Evolutionary conservation across 345 rosid genomes (phyloP).

Genomic region (Abelmoschus esculentus): DNA sequence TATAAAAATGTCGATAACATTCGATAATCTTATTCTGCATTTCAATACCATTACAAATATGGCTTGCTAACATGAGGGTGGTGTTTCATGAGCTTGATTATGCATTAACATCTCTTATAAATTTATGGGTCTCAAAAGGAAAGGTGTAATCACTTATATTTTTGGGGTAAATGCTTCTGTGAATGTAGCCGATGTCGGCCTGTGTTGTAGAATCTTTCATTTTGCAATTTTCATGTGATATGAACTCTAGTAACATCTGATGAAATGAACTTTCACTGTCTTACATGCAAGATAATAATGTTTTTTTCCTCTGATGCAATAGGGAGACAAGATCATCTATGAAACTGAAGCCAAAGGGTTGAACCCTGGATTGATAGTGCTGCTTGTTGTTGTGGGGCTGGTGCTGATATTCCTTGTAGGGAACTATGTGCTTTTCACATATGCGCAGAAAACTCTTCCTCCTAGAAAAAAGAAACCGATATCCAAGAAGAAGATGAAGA

Average conservation of each 20-base stretch:
- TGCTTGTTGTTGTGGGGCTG: conserved; percentile 38
- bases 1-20: no score
- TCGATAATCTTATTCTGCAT: no score
- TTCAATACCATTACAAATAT: no score
- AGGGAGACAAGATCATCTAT: conserved; percentile 22
- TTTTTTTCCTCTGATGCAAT: neutral
- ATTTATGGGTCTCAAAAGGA: no score
- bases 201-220: neutral
- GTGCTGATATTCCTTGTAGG: conserved; percentile 45
- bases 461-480: conserved; percentile 51
- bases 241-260: neutral
- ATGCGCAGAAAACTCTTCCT: conserved; percentile 53
- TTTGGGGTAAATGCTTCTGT: no score
- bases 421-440: conserved; percentile 35
- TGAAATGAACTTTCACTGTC: neutral
- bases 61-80: no score
- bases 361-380: conserved; percentile 59
- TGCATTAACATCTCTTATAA: no score
- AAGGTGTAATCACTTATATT: no score
- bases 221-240: no score
- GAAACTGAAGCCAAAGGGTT: conserved; percentile 35
- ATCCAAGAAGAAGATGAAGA: conserved; percentile 67
- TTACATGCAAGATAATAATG: neutral
- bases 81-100: no score
- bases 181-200: no score